These are phyloP conservation scores for Eremochloa ophiuroides DNA, from an alignment of 176 grass and related monocot genomes.

Conservation along the genomic window DNA sequence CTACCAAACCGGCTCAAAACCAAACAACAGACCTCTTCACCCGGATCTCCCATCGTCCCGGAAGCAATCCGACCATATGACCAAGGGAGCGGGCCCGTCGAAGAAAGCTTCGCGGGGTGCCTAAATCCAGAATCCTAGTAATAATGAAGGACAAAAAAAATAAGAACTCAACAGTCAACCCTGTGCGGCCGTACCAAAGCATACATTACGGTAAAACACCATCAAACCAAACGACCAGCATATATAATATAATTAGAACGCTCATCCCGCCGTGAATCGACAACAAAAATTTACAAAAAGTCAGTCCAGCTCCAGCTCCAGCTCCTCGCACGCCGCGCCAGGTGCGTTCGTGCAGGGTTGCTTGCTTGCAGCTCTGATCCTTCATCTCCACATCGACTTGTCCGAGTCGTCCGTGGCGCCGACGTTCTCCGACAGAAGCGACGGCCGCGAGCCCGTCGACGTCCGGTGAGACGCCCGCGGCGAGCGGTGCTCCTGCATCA, in stretches of 20 bases:
- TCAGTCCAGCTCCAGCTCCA: slow-evolving; percentile 20
- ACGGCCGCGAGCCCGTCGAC: slow-evolving; percentile 32
- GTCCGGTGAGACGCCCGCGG: slow-evolving; percentile 43
- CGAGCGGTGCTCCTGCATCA: slow-evolving; percentile 63
- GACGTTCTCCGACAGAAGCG: slow-evolving; percentile 60
- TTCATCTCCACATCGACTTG: slow-evolving; percentile 66
- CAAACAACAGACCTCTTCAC: not conserved
- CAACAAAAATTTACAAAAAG: slow-evolving; percentile 49
- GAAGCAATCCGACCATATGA: not conserved
- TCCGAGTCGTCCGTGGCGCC: slow-evolving; percentile 42
- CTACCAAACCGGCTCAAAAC: too few relatives aligned
- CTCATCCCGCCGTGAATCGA: slow-evolving; percentile 5
- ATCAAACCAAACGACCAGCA: slow-evolving; percentile 11
- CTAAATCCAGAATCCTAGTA: not conserved
- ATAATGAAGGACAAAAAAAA: not conserved
- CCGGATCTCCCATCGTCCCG: not conserved
- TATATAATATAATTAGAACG: not conserved
- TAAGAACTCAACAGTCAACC: too few relatives aligned
- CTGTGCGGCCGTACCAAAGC: not conserved
- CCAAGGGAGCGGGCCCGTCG: too few relatives aligned
- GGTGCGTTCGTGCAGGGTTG: not conserved
- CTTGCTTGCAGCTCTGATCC: not conserved
- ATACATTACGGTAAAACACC: slow-evolving; percentile 29
- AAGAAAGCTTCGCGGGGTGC: not conserved
- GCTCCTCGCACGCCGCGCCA: not conserved